Conservation (phyloP, 495 filamentous ascomycete species). For the Hyaloscypha bicolor region DNA sequence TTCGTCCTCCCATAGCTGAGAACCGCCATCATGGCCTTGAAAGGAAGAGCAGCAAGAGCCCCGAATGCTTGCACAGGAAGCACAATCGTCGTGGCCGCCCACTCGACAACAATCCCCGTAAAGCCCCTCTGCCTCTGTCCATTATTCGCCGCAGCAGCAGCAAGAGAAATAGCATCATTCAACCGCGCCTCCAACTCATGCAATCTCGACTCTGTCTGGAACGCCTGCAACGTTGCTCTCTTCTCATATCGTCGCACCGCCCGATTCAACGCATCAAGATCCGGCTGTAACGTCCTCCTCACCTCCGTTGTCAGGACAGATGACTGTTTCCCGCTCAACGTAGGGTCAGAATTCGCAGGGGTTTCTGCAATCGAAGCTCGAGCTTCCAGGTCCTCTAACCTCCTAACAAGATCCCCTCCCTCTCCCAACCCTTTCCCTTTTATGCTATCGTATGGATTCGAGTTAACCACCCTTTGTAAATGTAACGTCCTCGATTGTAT, state of each 20-base stretch:
- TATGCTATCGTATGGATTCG: conserved; percentile 48
- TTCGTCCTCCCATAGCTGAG: conserved; percentile 26
- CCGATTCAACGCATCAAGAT: conserved; percentile 86
- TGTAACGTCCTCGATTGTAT: conserved; percentile 78
- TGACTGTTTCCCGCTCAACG: conserved; percentile 34
- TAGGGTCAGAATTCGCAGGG: conserved; percentile 26
- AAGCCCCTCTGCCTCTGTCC: conserved; percentile 30
- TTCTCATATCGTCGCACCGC: conserved; percentile 96
- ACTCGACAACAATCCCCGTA: conserved; percentile 27
- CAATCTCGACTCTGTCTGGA: conserved; percentile 77
- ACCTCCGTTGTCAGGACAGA: conserved; percentile 61
- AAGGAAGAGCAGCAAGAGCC: conserved; percentile 25
- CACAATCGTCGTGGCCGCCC: conserved; percentile 28
- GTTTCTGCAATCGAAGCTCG: conserved; percentile 47
- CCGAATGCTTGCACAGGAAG: conserved; percentile 29
- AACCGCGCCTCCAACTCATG: conserved; percentile 67
- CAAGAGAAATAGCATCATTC: conserved; percentile 76
- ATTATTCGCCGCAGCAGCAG: conserved; percentile 70
- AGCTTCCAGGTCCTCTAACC: conserved; percentile 73
- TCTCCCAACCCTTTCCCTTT: conserved; percentile 44
- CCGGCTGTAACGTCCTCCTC: conserved; percentile 67
- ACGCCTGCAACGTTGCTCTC: conserved; percentile 67
- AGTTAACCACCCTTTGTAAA: conserved; percentile 73
- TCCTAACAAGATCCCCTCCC: conserved; percentile 57
- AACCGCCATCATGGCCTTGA: conserved; percentile 22